A percentile compares a stretch with the other conserved stretches of the same genome.
Conservation (phyloP, 305 asterid species). For the Solanum hybrid region DNA sequence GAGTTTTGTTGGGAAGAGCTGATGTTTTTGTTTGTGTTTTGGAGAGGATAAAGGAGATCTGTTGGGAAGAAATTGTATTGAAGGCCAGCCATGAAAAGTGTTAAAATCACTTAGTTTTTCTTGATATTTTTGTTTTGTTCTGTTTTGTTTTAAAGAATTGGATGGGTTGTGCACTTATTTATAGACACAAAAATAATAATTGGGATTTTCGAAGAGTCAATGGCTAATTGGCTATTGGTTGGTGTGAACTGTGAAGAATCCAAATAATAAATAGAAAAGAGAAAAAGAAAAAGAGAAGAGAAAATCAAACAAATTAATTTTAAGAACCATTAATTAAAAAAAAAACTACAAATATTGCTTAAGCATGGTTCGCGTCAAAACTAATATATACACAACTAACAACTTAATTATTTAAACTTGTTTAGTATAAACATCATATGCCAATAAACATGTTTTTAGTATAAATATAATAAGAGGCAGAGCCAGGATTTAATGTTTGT, state of each 20-base stretch:
- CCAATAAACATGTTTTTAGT: too few relatives aligned
- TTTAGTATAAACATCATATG: background rate
- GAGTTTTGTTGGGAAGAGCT: constrained; percentile 8
- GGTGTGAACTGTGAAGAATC: background rate
- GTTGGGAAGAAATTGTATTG: constrained; percentile 31
- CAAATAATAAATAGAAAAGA: background rate
- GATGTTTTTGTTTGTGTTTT: constrained; percentile 2
- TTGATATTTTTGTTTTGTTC: background rate
- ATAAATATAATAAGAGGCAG: too few relatives aligned
- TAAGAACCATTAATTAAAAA: background rate
- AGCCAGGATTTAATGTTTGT: too few relatives aligned
- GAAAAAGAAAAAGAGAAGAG: background rate
- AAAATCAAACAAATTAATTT: too few relatives aligned
- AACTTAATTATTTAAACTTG: background rate
- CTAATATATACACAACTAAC: background rate
- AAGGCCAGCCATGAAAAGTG: constrained; percentile 25
- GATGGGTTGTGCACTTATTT: background rate
- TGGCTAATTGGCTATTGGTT: background rate
- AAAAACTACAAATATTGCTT: background rate
- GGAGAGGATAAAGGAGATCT: constrained; percentile 21
- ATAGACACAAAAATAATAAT: background rate
- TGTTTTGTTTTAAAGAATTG: background rate
- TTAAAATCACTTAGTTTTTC: background rate
- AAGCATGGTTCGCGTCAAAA: background rate
- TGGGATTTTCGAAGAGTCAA: background rate